Conservation (phyloP, 768 basidiomycete species). For the Podaxis sp. region DNA sequence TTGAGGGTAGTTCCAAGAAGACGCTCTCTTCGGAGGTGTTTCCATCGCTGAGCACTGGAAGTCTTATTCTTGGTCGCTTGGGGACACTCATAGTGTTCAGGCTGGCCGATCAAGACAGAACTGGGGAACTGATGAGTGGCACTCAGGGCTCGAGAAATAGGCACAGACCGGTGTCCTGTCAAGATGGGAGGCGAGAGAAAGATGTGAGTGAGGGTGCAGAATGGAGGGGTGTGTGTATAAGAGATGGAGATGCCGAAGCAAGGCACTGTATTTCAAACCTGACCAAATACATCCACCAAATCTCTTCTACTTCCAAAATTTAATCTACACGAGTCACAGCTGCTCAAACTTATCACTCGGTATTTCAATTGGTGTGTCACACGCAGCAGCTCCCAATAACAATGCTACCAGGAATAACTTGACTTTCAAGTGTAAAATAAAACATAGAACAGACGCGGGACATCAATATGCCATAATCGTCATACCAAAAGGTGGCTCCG, state of each 20-base stretch:
- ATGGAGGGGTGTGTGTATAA: conserved; percentile 1
- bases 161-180: neutral
- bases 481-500: conserved; percentile 29
- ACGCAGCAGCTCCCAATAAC: neutral
- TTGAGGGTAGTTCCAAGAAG: conserved; percentile 34
- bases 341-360: conserved; percentile 8
- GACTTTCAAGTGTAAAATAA: conserved; percentile 10
- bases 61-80: conserved; percentile 44
- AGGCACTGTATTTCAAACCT: conserved; percentile 26
- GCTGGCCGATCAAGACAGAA: neutral
- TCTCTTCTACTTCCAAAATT: conserved; percentile 9
- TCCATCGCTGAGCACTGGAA: conserved; percentile 5
- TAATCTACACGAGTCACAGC: neutral
- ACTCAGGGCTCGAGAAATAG: neutral
- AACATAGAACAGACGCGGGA: conserved; percentile 6
- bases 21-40: conserved; percentile 33
- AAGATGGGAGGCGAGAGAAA: conserved; percentile 1
- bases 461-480: conserved; percentile 20
- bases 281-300: conserved; percentile 25
- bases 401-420: conserved; percentile 6
- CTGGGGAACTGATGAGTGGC: neutral
- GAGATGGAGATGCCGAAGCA: conserved; percentile 8
- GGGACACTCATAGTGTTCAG: conserved; percentile 27
- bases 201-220: conserved; percentile 4
- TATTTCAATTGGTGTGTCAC: conserved; percentile 9